phyloP scores from a whole-genome alignment of 2,329 filamentous ascomycete genomes.

The Fusarium sp. region DNA sequence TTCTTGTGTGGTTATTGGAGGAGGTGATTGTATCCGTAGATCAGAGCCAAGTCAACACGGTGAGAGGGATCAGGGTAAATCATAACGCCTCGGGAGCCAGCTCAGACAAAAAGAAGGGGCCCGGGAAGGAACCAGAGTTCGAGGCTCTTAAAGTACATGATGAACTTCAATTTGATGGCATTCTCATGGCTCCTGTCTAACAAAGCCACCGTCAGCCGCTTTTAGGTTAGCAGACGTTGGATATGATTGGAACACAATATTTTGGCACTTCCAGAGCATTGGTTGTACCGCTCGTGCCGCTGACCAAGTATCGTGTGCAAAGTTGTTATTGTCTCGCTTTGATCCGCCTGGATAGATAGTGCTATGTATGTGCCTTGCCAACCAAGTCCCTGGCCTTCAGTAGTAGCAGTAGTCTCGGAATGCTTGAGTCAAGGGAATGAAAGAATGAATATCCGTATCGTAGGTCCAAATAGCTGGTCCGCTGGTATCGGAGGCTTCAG shows the following conservation, averaged over 20 bases:
- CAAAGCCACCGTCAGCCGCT: neutral
- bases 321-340: conserved; percentile 23
- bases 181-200: conserved; percentile 1
- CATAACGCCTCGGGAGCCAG: conserved; percentile 15
- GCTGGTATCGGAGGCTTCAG: conserved; percentile 5
- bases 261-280: conserved; percentile 7
- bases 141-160: neutral
- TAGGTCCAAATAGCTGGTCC: conserved; percentile 8
- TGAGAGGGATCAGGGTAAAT: neutral
- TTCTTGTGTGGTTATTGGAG: conserved; percentile 1
- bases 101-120: conserved; percentile 14
- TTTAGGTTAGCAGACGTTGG: neutral
- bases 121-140: neutral
- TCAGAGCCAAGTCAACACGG: conserved; percentile 8
- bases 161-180: neutral
- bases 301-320: neutral
- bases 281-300: conserved; percentile 15
- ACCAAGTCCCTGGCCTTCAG: neutral
- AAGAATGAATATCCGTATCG: conserved; percentile 9
- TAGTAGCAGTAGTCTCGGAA: conserved; percentile 14
- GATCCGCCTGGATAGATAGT: conserved; percentile 16
- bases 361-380: conserved; percentile 30
- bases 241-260: neutral
- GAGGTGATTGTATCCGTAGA: conserved; percentile 21
- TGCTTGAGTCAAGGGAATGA: conserved; percentile 36